These are phyloP conservation scores for Asclepias syriaca DNA, from an alignment of 257 asterid species.

Conservation along the genomic window DNA sequence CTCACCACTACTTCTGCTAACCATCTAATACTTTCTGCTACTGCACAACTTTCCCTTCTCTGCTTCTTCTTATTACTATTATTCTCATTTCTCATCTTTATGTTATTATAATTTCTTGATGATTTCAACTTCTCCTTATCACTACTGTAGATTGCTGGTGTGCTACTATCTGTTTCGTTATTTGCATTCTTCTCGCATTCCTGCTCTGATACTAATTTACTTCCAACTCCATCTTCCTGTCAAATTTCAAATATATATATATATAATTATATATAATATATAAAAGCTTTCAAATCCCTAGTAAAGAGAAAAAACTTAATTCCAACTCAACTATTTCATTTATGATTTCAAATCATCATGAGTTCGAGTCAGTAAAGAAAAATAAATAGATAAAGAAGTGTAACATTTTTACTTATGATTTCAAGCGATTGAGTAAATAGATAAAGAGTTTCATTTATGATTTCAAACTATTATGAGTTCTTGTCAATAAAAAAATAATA, in stretches of 20 bases:
- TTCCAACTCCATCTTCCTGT: slow-evolving; percentile 37
- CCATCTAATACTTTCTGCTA: slow-evolving; percentile 70
- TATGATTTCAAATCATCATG: too few species aligned
- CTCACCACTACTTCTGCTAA: slow-evolving; percentile 65
- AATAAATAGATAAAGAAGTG: too few species aligned
- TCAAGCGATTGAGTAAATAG: too few species aligned
- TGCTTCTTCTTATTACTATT: slow-evolving; percentile 28
- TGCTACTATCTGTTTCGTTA: slow-evolving; percentile 52
- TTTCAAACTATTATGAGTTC: too few species aligned
- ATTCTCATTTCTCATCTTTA: slow-evolving; percentile 23
- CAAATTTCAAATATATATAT: background rate
- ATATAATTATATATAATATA: too few species aligned
- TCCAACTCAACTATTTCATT: too few species aligned
- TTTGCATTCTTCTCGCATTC: slow-evolving; percentile 34
- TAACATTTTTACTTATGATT: too few species aligned
- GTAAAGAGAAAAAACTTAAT: too few species aligned
- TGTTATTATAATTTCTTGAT: slow-evolving; percentile 16
- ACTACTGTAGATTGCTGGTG: slow-evolving; percentile 46
- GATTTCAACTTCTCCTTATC: slow-evolving; percentile 29
- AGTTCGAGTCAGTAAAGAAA: too few species aligned
- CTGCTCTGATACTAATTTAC: slow-evolving; percentile 34
- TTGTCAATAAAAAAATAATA: too few species aligned
- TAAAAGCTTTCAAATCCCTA: too few species aligned
- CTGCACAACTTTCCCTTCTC: slow-evolving; percentile 30
- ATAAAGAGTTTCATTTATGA: too few species aligned